Percentiles rank a stretch among this genome's conserved stretches.
Evolutionary conservation across 139 green algal genomes (phyloP).

Genomic region (Picochlorum sp.): DNA sequence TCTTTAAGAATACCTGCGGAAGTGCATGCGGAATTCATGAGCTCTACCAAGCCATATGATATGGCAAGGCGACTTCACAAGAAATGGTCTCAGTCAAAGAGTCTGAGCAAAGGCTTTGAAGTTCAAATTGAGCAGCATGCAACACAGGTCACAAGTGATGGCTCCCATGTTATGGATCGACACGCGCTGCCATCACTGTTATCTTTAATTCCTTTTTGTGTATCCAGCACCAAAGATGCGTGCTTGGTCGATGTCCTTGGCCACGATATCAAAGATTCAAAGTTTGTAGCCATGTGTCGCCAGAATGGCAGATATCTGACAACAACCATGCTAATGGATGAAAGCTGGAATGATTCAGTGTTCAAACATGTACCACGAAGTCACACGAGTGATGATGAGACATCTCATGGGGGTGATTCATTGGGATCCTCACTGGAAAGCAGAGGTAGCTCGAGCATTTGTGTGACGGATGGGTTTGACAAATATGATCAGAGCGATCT

Average conservation of each 20-base stretch:
- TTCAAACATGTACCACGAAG: too few species aligned
- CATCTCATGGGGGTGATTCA: too few species aligned
- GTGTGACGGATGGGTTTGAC: constrained; percentile 6
- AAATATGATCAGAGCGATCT: neutral
- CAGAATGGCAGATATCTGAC: constrained; percentile 8
- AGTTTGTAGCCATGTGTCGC: constrained; percentile 1
- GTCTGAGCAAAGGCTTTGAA: too few species aligned
- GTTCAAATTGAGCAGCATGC: too few species aligned
- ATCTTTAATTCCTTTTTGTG: neutral
- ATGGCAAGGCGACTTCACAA: too few species aligned
- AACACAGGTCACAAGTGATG: too few species aligned
- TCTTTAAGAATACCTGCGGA: constrained; percentile 2
- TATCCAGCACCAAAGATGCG: neutral
- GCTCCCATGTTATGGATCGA: too few species aligned
- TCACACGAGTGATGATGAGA: too few species aligned
- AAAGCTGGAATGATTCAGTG: neutral
- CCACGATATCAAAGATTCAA: neutral
- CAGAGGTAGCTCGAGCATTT: neutral
- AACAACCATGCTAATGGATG: neutral
- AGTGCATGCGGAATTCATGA: neutral
- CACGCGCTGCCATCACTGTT: neutral
- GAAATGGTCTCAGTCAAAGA: too few species aligned
- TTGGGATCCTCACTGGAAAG: neutral
- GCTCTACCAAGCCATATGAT: too few species aligned
- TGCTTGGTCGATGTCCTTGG: neutral